These are phyloP conservation scores for Aspergillus sergii DNA, from an alignment of 2,329 filamentous ascomycete genomes.

Conservation along the genomic window DNA sequence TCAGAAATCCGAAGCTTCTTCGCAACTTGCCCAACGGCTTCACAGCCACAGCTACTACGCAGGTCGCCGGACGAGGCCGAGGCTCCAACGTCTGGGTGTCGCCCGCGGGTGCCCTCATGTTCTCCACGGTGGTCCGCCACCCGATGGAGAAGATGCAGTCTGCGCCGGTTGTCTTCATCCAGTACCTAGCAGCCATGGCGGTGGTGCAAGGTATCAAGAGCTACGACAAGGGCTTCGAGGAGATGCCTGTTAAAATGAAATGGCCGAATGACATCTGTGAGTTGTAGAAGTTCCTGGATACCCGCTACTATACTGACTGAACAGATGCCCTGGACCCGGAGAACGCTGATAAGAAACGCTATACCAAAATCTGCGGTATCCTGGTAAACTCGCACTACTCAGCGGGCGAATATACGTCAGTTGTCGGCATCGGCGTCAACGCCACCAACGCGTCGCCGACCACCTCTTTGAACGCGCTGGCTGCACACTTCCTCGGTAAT, in stretches of 20 bases:
- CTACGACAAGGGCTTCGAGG: conserved; percentile 75
- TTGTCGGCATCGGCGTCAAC: conserved; percentile 87
- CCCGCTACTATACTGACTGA: conserved; percentile 3
- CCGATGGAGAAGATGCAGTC: conserved; percentile 69
- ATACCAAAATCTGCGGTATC: conserved; percentile 92
- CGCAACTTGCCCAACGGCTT: conserved; percentile 80
- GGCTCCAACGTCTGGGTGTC: conserved; percentile 95
- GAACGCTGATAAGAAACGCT: conserved; percentile 53
- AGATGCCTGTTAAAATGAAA: conserved; percentile 82
- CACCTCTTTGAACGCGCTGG: conserved; percentile 77
- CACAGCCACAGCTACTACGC: conserved; percentile 81
- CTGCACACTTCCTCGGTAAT: conserved; percentile 49
- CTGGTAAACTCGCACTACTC: conserved; percentile 86
- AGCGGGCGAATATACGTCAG: conserved; percentile 75
- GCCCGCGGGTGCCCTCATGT: conserved; percentile 81
- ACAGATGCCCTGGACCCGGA: conserved; percentile 67
- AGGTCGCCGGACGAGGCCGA: conserved; percentile 83
- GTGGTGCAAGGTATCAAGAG: conserved; percentile 79
- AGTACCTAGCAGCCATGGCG: conserved; percentile 88
- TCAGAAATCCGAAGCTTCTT: conserved; percentile 75
- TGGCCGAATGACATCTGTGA: conserved; percentile 96
- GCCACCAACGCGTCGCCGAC: conserved; percentile 82
- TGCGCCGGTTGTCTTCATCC: conserved; percentile 86
- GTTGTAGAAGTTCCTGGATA: conserved; percentile 25
- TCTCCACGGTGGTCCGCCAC: conserved; percentile 87